A percentile compares a stretch with the other conserved stretches of the same genome.
Evolutionary conservation across 2,329 filamentous ascomycete genomes (phyloP).

Genomic region (Elsinoe ampelina): DNA sequence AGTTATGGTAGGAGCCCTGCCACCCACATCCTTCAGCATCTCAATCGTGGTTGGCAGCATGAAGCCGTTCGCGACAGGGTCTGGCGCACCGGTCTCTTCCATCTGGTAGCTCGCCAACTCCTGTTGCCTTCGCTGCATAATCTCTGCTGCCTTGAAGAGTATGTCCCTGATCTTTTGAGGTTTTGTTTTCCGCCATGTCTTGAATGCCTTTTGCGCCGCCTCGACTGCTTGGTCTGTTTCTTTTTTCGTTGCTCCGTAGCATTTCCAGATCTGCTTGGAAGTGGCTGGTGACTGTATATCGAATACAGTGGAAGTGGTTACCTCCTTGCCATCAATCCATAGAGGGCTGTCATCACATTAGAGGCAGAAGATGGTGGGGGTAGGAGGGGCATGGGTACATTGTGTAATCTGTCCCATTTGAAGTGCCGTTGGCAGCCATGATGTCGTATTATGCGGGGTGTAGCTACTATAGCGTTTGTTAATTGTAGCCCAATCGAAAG

Average conservation of each 20-base stretch:
- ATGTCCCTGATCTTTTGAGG: conserved; percentile 55
- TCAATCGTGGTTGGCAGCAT: conserved; percentile 19
- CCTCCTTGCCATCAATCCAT: conserved; percentile 37
- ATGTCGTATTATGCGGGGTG: neutral
- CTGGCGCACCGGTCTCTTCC: conserved; percentile 45
- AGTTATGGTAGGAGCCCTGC: conserved; percentile 22
- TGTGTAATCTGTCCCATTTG: conserved; percentile 12
- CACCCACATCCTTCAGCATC: conserved; percentile 24
- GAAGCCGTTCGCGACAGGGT: conserved; percentile 28
- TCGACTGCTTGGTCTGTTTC: conserved; percentile 48
- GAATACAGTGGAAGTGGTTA: conserved; percentile 38
- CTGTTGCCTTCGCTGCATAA: conserved; percentile 30
- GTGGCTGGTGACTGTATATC: conserved; percentile 46
- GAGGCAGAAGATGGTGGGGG: neutral
- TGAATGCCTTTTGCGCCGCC: conserved; percentile 57
- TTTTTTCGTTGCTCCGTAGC: conserved; percentile 46
- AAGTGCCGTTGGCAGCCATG: neutral
- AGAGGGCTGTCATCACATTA: conserved; percentile 24
- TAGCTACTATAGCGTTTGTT: neutral
- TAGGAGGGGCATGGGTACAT: conserved; percentile 17
- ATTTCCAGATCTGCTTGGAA: conserved; percentile 43
- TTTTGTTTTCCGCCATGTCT: conserved; percentile 55
- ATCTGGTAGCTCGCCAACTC: conserved; percentile 54
- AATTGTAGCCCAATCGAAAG: neutral
- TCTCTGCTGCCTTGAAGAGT: conserved; percentile 53